Evolutionary conservation across 495 filamentous ascomycete species (phyloP).

Genomic region (Aspergillus taichungensis): DNA sequence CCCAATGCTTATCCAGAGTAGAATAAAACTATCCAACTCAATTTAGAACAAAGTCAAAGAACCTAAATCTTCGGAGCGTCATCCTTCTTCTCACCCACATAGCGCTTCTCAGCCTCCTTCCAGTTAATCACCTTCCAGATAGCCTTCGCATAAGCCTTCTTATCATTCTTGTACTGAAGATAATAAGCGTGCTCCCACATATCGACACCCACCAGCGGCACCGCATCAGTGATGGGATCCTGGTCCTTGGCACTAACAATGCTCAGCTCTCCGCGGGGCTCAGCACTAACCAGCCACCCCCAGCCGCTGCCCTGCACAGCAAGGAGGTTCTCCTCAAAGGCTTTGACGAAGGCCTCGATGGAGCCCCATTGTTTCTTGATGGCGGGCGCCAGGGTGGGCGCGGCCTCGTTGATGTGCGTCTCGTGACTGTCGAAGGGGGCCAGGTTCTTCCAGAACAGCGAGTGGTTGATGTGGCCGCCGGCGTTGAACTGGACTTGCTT

Average conservation of each 20-base stretch:
- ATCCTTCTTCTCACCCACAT: slow-evolving; percentile 30
- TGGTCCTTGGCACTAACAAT: slow-evolving; percentile 80
- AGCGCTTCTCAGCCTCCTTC: slow-evolving; percentile 80
- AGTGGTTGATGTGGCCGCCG: slow-evolving; percentile 88
- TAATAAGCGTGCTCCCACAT: slow-evolving; percentile 93
- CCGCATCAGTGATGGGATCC: slow-evolving; percentile 73
- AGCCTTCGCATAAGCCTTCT: slow-evolving; percentile 86
- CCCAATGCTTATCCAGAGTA: no score
- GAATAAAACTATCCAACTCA: background rate
- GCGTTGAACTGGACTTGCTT: slow-evolving; percentile 92
- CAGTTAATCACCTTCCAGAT: slow-evolving; percentile 98
- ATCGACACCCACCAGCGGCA: slow-evolving; percentile 82
- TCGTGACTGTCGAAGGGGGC: slow-evolving; percentile 54
- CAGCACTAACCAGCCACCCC: slow-evolving; percentile 85
- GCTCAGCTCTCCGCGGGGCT: slow-evolving; percentile 50
- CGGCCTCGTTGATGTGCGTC: slow-evolving; percentile 54
- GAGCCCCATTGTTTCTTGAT: slow-evolving; percentile 67
- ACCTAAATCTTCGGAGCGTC: slow-evolving; percentile 15
- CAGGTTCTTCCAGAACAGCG: slow-evolving; percentile 86
- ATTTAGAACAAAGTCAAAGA: slow-evolving; percentile 1
- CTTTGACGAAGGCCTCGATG: slow-evolving; percentile 56
- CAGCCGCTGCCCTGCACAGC: slow-evolving; percentile 90
- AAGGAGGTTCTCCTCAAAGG: slow-evolving; percentile 62
- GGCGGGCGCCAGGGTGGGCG: slow-evolving; percentile 43
- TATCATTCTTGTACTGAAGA: slow-evolving; percentile 79